phyloP scores from a whole-genome alignment of 139 green algal genomes.

The Medakamo hakoo region DNA sequence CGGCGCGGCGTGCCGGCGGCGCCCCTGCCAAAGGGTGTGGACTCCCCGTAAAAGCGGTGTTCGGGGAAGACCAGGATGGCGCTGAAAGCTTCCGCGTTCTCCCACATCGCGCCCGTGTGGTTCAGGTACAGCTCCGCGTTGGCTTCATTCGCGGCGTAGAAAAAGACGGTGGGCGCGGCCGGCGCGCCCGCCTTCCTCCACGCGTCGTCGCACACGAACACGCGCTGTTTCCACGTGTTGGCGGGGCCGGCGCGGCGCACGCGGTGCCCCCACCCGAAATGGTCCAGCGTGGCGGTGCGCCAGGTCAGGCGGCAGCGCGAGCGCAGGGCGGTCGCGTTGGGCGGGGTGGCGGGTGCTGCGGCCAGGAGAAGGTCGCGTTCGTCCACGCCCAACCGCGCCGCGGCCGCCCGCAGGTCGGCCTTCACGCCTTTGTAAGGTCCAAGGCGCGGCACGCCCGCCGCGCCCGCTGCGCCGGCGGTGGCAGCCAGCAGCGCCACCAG shows the following conservation, averaged over 20 bases:
- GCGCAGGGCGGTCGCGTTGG: too few relatives aligned
- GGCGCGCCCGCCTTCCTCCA: neutral
- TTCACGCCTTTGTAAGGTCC: too few relatives aligned
- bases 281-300: constrained; percentile 43
- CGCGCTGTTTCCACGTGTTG: neutral
- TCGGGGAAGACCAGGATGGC: constrained; percentile 7
- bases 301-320: constrained; percentile 26
- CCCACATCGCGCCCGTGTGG: neutral
- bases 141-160: neutral
- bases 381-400: too few relatives aligned
- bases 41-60: neutral
- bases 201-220: neutral
- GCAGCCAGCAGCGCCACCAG: too few relatives aligned
- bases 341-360: too few relatives aligned
- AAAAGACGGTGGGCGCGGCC: too few relatives aligned
- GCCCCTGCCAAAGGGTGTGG: too few relatives aligned
- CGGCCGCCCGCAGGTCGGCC: too few relatives aligned
- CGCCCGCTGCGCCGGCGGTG: too few relatives aligned
- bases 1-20: too few relatives aligned
- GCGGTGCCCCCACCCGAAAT: constrained; percentile 49
- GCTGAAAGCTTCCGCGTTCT: constrained; percentile 8
- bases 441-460: too few relatives aligned
- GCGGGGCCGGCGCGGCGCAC: neutral
- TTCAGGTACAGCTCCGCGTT: neutral
- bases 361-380: too few relatives aligned